phyloP scores from a whole-genome alignment of 2,329 filamentous ascomycete genomes.

The Ascochyta koolunga region DNA sequence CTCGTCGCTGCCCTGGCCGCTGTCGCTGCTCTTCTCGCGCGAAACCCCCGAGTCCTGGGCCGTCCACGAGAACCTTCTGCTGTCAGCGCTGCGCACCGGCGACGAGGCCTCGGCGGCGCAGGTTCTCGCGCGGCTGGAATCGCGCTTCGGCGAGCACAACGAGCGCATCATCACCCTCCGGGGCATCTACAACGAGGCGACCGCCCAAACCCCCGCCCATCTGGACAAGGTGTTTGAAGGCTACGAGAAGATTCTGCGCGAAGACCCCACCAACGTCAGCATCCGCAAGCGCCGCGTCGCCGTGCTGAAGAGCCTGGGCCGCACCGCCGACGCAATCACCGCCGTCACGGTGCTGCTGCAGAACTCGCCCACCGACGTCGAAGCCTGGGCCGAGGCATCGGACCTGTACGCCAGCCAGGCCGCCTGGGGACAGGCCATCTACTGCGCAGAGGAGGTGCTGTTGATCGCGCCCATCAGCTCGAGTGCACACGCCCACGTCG shows the following conservation, averaged over 20 bases:
- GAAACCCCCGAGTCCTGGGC: conserved; percentile 85
- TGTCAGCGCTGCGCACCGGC: conserved; percentile 82
- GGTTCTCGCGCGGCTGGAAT: conserved; percentile 75
- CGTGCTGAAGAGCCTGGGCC: conserved; percentile 75
- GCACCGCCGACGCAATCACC: conserved; percentile 72
- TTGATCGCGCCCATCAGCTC: conserved; percentile 89
- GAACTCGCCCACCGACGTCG: conserved; percentile 84
- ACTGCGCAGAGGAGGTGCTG: conserved; percentile 87
- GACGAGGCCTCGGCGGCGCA: conserved; percentile 78
- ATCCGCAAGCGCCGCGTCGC: conserved; percentile 84
- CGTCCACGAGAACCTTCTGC: conserved; percentile 83
- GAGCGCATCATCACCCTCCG: conserved; percentile 84
- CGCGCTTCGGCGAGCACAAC: conserved; percentile 82
- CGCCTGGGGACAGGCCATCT: conserved; percentile 81
- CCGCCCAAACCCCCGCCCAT: conserved; percentile 68
- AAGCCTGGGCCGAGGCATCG: conserved; percentile 90
- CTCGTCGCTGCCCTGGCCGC: conserved; percentile 55
- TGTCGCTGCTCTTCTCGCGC: conserved; percentile 57
- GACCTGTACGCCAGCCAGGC: conserved; percentile 84
- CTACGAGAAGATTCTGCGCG: conserved; percentile 76
- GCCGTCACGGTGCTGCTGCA: conserved; percentile 78
- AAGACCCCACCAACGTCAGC: conserved; percentile 81
- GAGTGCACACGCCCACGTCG: conserved; percentile 91
- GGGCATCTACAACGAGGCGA: conserved; percentile 84
- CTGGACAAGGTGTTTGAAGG: conserved; percentile 74